Evolutionary conservation across 495 filamentous ascomycete species (phyloP).

Genomic region (Bacidia gigantensis): DNA sequence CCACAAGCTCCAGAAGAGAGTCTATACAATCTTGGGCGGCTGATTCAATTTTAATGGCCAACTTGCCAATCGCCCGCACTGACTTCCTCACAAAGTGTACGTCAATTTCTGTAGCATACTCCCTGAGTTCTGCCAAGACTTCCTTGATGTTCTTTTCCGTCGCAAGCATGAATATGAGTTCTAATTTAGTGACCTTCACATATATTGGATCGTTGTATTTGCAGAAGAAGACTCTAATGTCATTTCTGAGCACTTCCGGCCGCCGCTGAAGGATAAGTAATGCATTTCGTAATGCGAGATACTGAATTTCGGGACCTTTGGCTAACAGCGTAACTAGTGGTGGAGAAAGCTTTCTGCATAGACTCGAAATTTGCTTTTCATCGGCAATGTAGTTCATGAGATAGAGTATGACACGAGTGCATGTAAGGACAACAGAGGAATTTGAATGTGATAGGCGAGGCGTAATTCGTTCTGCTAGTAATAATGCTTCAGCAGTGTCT

Average conservation of each 20-base stretch:
- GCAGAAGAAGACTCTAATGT: slow-evolving; percentile 98
- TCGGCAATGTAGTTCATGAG: slow-evolving; percentile 98
- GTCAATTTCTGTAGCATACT: slow-evolving; percentile 97
- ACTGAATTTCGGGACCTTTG: slow-evolving; percentile 95
- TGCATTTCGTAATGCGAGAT: slow-evolving; percentile 87
- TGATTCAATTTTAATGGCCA: slow-evolving; percentile 98
- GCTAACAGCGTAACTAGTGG: slow-evolving; percentile 90
- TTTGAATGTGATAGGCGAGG: slow-evolving; percentile 93
- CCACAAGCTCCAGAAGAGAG: slow-evolving; percentile 79
- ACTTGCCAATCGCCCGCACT: slow-evolving; percentile 91
- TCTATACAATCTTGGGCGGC: slow-evolving; percentile 84
- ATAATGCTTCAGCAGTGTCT: slow-evolving; percentile 69
- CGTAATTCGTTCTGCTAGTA: slow-evolving; percentile 86
- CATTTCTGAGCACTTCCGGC: slow-evolving; percentile 87
- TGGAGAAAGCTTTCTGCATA: slow-evolving; percentile 89
- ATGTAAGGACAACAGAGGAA: slow-evolving; percentile 89
- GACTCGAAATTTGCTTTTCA: slow-evolving; percentile 73
- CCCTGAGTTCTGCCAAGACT: slow-evolving; percentile 83
- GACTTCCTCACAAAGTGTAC: slow-evolving; percentile 98
- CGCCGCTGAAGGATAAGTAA: slow-evolving; percentile 85
- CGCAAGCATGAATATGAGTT: slow-evolving; percentile 98
- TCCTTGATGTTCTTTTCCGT: slow-evolving; percentile 93
- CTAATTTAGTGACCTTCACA: slow-evolving; percentile 97
- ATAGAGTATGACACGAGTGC: slow-evolving; percentile 89
- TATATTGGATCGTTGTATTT: slow-evolving; percentile 99